A percentile compares a stretch with the other conserved stretches of the same genome.
Conservation (phyloP, 2,329 filamentous ascomycete species). For the Exophiala spinifera region DNA sequence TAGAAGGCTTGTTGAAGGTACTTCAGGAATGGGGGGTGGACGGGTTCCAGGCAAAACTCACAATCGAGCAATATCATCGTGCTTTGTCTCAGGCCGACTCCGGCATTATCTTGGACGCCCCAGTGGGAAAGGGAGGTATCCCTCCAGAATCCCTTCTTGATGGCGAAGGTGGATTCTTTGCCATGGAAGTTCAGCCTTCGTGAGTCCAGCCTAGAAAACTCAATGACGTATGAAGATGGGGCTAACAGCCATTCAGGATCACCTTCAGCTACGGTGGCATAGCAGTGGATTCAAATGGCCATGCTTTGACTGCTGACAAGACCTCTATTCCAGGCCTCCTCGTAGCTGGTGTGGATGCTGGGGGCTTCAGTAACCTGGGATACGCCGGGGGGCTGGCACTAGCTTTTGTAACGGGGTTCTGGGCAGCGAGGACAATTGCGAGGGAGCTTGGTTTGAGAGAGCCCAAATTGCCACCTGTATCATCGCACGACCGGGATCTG, state of each 20-base stretch:
- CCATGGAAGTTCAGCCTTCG: conserved; percentile 34
- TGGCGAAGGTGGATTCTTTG: conserved; percentile 31
- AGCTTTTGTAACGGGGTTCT: conserved; percentile 32
- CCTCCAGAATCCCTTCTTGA: conserved; percentile 28
- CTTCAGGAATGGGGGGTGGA: conserved; percentile 29
- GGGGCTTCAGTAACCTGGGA: conserved; percentile 32
- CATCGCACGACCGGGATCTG: conserved; percentile 1
- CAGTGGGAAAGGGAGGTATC: conserved; percentile 17
- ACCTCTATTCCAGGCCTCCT: conserved; percentile 28
- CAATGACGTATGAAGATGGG: neutral
- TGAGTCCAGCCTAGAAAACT: conserved; percentile 13
- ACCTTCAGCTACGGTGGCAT: conserved; percentile 34
- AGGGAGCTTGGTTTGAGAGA: conserved; percentile 22
- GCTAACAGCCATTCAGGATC: conserved; percentile 18
- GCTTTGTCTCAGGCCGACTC: conserved; percentile 16
- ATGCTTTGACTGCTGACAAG: conserved; percentile 30
- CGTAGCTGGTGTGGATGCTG: conserved; percentile 32
- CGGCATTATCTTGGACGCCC: conserved; percentile 19
- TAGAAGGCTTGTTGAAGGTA: conserved; percentile 22
- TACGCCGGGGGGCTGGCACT: conserved; percentile 32
- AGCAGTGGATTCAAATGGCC: conserved; percentile 27
- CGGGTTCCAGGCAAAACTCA: conserved; percentile 20
- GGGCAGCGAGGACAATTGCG: conserved; percentile 28
- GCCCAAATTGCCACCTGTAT: conserved; percentile 24
- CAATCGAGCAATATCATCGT: conserved; percentile 29